Conservation (phyloP, 208 protist species). For the Novymonas esmeraldas region DNA sequence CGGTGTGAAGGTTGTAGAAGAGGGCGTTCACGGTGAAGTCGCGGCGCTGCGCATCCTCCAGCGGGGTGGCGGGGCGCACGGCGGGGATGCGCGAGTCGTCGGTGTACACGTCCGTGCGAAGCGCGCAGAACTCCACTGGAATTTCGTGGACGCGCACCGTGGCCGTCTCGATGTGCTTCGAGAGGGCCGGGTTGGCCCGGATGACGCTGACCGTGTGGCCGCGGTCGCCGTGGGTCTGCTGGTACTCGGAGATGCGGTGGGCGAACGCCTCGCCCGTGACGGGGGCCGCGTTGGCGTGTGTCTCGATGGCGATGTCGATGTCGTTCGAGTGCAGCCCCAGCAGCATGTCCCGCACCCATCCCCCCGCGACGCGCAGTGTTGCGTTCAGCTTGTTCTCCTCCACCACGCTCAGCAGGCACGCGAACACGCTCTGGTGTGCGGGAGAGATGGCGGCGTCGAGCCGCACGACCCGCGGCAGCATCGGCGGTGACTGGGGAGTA, state of each 20-base stretch:
- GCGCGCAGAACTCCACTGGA: conserved; percentile 97
- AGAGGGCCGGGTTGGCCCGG: conserved; percentile 95
- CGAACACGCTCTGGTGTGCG: conserved; percentile 83
- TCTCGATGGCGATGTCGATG: conserved; percentile 98
- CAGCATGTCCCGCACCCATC: conserved; percentile 98
- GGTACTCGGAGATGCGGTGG: conserved; percentile 71
- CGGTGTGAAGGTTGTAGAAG: conserved; percentile 98
- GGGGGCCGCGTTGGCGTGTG: conserved; percentile 9
- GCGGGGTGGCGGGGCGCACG: conserved; percentile 72
- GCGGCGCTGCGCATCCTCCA: conserved; percentile 95
- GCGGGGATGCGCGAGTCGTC: conserved; percentile 91
- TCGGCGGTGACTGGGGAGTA: background rate
- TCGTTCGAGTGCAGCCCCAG: conserved; percentile 93
- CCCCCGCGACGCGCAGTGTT: conserved; percentile 93
- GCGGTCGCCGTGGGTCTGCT: conserved; percentile 44
- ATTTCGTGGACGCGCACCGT: conserved; percentile 90
- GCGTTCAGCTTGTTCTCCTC: conserved; percentile 51
- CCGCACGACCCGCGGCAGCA: conserved; percentile 35
- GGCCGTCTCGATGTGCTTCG: conserved; percentile 99
- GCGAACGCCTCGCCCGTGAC: conserved; percentile 94
- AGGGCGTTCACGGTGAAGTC: conserved; percentile 99
- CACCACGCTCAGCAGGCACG: conserved; percentile 79
- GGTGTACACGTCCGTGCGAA: conserved; percentile 95
- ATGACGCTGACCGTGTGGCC: conserved; percentile 93
- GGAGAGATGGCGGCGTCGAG: conserved; percentile 56